Evolutionary conservation across 352 stramenopile species (phyloP), one percentile per base, ranked within the genome.

Genomic region (Globisporangium canariense): DNA sequence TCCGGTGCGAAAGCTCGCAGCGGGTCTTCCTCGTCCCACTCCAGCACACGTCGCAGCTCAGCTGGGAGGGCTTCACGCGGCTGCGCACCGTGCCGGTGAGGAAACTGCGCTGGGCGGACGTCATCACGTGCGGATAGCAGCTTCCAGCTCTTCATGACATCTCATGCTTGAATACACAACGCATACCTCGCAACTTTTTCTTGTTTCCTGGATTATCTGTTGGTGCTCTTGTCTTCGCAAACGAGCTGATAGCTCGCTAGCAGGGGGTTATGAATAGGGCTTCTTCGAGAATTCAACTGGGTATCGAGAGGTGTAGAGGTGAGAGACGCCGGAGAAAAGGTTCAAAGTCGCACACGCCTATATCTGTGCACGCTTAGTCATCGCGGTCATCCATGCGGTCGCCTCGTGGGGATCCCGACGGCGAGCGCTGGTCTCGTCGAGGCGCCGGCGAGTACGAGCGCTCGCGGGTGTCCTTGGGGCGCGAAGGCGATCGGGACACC

Each of bases 351-450:
- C 49, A 20, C 9, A 54, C 13, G 47, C 25, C 16, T 6, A 7
- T 28, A 16, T 57, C 5, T 57, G 30, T 1, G 18, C 7, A 7
- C n/a, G 18, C 41, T 34, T 65, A 70, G 43, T 69, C 58, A 60
- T 89, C 77, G 36, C 70, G 74, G 11, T 64, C 68, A 28, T 78
- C 67, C 16, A 68, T 64, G 40, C 71, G 70, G 32, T 64, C 69
- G 52, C 69, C 73, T 49, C 68, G 75, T 8, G 82, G 79, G 10
- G 78, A 88, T 30, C 75, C 76, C 28, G 76, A 88, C 9, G 83
- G 82, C 62, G 80, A 91, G n/a, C 76, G 79, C 45, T 64, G 67
- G 45, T 84, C 72, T 67, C 78, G 69, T 66, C 73, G 74, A 41
- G 64, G 58, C 3, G 58, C 40, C 14, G 72, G 67, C 22, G 82